Evolutionary conservation across 805 yeast genomes (phyloP).

Genomic region (Metschnikowia peoriensis): DNA sequence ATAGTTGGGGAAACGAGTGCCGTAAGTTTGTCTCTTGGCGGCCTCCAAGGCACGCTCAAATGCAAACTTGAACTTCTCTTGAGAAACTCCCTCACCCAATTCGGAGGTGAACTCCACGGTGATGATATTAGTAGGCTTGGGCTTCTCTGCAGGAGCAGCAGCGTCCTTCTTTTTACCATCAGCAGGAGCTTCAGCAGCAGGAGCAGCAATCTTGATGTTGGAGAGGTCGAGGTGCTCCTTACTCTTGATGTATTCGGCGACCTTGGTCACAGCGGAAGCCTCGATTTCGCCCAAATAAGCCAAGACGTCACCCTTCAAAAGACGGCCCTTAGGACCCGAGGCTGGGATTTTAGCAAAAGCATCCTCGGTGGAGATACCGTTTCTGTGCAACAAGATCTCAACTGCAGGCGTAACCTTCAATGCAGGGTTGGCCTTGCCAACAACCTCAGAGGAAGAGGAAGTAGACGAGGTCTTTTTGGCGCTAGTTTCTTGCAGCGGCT

Average conservation of each 20-base stretch:
- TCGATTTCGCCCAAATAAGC: constrained; percentile 77
- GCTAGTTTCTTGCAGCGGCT: background rate
- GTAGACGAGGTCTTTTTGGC: background rate
- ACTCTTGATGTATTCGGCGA: constrained; percentile 55
- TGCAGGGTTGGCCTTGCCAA: constrained; percentile 54
- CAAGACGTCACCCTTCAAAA: constrained; percentile 88
- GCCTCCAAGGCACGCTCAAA: constrained; percentile 30
- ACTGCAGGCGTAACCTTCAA: constrained; percentile 83
- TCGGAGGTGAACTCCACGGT: constrained; percentile 25
- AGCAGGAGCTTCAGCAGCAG: constrained; percentile 20
- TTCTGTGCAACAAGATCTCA: constrained; percentile 54
- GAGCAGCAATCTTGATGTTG: constrained; percentile 49
- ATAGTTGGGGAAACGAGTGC: constrained; percentile 36
- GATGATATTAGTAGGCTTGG: constrained; percentile 32
- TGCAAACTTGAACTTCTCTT: constrained; percentile 28
- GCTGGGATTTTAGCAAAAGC: constrained; percentile 74
- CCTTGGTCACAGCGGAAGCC: constrained; percentile 47
- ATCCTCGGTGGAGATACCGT: constrained; percentile 64
- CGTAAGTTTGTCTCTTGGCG: constrained; percentile 33
- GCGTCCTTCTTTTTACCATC: constrained; percentile 8
- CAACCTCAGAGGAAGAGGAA: constrained; percentile 17
- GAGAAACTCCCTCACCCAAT: constrained; percentile 26
- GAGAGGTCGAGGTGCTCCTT: constrained; percentile 69
- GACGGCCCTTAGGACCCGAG: constrained; percentile 85
- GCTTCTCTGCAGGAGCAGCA: constrained; percentile 18